Percentiles rank a stretch among this genome's conserved stretches.
Evolutionary conservation across 208 protist species (phyloP).

Genomic region (Porcisia deanei): DNA sequence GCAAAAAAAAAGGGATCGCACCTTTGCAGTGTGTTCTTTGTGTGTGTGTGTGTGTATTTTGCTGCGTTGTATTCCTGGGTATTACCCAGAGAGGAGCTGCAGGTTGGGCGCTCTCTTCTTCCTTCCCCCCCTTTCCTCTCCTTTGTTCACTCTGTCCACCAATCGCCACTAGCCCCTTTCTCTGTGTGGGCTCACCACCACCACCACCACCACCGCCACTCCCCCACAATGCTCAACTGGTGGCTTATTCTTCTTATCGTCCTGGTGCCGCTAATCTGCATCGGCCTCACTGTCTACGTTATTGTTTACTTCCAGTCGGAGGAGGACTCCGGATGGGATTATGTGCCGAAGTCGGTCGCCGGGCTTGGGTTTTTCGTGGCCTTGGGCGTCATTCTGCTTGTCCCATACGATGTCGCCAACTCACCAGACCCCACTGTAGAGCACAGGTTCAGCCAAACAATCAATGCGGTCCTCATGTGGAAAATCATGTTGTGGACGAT

Average conservation of each 20-base stretch:
- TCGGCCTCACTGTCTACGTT: slow-evolving; percentile 58
- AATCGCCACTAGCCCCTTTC: too few relatives aligned
- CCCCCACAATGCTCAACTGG: slow-evolving; percentile 70
- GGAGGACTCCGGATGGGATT: slow-evolving; percentile 60
- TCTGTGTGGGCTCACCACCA: too few relatives aligned
- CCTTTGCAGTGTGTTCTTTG: neutral
- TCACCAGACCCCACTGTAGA: slow-evolving; percentile 57
- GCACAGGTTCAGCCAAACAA: slow-evolving; percentile 56
- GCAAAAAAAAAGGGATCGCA: too few relatives aligned
- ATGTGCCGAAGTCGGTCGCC: slow-evolving; percentile 64
- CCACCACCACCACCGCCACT: too few relatives aligned
- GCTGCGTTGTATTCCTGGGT: neutral
- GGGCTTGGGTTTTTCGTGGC: slow-evolving; percentile 82
- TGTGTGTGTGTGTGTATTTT: neutral
- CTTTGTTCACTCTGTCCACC: too few relatives aligned
- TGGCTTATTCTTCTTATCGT: slow-evolving; percentile 82
- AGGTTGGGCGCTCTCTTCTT: neutral
- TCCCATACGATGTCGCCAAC: slow-evolving; percentile 94
- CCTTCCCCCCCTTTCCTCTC: neutral
- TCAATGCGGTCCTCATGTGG: slow-evolving; percentile 90
- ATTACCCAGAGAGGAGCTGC: neutral
- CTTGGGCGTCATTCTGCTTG: slow-evolving; percentile 80
- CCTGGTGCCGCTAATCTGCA: slow-evolving; percentile 54
- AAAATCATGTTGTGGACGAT: slow-evolving; percentile 85
- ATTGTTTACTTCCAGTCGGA: slow-evolving; percentile 77